Conservation (phyloP, 345 rosid species). For the Eucalyptus pauciflora region DNA sequence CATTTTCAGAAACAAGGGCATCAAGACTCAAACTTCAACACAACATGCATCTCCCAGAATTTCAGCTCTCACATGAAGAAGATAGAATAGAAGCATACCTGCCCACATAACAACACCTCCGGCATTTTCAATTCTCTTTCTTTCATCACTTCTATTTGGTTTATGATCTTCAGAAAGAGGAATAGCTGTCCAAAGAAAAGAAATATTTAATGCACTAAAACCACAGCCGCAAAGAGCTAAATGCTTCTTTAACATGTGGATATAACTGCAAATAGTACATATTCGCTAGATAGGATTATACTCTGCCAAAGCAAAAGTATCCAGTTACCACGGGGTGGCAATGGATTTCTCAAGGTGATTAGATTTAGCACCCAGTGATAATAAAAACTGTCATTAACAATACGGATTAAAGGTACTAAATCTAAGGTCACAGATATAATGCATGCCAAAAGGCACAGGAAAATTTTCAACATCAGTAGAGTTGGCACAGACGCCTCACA, state of each 20-base stretch:
- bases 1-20: neutral
- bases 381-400: neutral
- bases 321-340: neutral
- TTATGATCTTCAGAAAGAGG: constrained; percentile 99
- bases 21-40: neutral
- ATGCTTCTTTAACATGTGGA: neutral
- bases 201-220: neutral
- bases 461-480: neutral
- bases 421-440: neutral
- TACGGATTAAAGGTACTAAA: neutral
- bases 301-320: neutral
- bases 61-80: neutral
- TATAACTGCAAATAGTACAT: neutral
- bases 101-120: constrained; percentile 99
- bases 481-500: neutral
- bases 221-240: neutral
- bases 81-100: constrained; percentile 30
- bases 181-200: constrained; percentile 32
- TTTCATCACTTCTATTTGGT: constrained; percentile 95
- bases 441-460: neutral
- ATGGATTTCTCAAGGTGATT: neutral
- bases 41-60: neutral
- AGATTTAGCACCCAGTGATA: neutral
- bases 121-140: constrained; percentile 94
- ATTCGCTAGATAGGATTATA: neutral